A percentile compares a stretch with the other conserved stretches of the same genome.
These are phyloP conservation scores for Phlyctochytrium arcticum DNA, from an alignment of 192 early-diverging fungal genomes.

Conservation along the genomic window DNA sequence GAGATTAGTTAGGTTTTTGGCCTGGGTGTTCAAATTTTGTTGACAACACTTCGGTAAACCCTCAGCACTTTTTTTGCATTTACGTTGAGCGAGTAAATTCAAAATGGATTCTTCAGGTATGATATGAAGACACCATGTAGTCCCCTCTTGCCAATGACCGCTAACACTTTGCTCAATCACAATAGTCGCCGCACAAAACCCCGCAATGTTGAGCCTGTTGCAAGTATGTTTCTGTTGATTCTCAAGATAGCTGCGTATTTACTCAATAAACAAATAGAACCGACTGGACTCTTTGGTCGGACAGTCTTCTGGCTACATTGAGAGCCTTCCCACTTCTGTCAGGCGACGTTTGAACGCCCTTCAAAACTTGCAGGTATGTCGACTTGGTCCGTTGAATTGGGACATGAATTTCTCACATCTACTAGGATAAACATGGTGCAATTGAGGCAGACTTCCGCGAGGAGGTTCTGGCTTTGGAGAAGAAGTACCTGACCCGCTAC, in stretches of 20 bases:
- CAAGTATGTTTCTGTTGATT: too few relatives aligned
- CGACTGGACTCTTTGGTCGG: slow-evolving; percentile 77
- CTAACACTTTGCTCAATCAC: not conserved
- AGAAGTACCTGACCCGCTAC: slow-evolving; percentile 87
- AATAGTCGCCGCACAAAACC: too few relatives aligned
- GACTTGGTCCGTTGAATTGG: not conserved
- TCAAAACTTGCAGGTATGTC: slow-evolving; percentile 73
- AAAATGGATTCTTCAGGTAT: too few relatives aligned
- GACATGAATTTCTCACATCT: not conserved
- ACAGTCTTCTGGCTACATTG: slow-evolving; percentile 48
- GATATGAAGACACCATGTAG: too few relatives aligned
- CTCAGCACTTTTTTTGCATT: too few relatives aligned
- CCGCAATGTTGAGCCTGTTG: too few relatives aligned
- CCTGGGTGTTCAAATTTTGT: not conserved
- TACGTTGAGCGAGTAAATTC: too few relatives aligned
- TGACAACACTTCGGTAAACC: too few relatives aligned
- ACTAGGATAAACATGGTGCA: slow-evolving; percentile 68
- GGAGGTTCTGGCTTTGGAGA: slow-evolving; percentile 92
- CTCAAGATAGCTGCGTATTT: too few relatives aligned
- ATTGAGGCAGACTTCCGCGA: slow-evolving; percentile 87
- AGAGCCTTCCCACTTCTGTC: slow-evolving; percentile 63
- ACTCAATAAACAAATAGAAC: slow-evolving; percentile 51
- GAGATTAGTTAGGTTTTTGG: too few relatives aligned
- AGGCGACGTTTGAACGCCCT: slow-evolving; percentile 83
- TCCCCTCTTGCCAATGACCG: too few relatives aligned